Evolutionary conservation across 352 stramenopile species (phyloP).

Genomic region (Phytophthora sojae): DNA sequence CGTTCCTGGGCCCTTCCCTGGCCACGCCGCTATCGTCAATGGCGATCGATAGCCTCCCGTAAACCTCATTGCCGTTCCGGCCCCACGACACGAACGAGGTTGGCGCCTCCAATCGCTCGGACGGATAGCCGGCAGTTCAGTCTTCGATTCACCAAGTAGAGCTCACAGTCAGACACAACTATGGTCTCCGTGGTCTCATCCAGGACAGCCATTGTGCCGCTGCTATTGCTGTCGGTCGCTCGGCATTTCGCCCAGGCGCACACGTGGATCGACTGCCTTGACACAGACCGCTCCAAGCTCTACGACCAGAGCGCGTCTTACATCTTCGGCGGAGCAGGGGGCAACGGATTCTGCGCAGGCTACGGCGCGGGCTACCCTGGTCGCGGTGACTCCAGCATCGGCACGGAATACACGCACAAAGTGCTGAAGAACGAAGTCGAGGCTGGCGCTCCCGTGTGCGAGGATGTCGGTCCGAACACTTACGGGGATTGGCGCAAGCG

Average conservation of each 20-base stretch:
- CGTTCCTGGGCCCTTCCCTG: slow-evolving; percentile 30
- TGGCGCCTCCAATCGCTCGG: slow-evolving; percentile 5
- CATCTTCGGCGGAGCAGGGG: slow-evolving; percentile 71
- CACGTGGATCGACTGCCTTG: slow-evolving; percentile 67
- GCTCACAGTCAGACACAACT: neutral
- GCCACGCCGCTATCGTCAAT: neutral
- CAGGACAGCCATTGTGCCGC: slow-evolving; percentile 6
- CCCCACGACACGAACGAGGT: slow-evolving; percentile 21
- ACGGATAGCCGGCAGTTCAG: slow-evolving; percentile 22
- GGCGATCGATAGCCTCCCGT: neutral
- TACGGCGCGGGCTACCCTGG: slow-evolving; percentile 70
- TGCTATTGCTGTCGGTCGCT: slow-evolving; percentile 21
- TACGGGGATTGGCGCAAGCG: slow-evolving; percentile 69
- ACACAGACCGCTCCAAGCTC: slow-evolving; percentile 61
- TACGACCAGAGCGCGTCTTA: slow-evolving; percentile 74
- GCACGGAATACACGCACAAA: slow-evolving; percentile 68
- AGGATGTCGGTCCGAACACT: slow-evolving; percentile 54
- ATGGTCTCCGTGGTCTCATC: slow-evolving; percentile 33
- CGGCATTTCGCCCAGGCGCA: slow-evolving; percentile 46
- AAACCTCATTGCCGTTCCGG: slow-evolving; percentile 25
- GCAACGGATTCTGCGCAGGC: slow-evolving; percentile 70
- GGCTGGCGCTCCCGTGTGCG: slow-evolving; percentile 53
- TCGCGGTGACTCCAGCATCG: slow-evolving; percentile 58
- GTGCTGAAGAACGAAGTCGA: slow-evolving; percentile 74
- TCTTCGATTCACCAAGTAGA: slow-evolving; percentile 25